phyloP scores from a whole-genome alignment of 1,284 basidiomycete species.

The Pseudozyma sp. region DNA sequence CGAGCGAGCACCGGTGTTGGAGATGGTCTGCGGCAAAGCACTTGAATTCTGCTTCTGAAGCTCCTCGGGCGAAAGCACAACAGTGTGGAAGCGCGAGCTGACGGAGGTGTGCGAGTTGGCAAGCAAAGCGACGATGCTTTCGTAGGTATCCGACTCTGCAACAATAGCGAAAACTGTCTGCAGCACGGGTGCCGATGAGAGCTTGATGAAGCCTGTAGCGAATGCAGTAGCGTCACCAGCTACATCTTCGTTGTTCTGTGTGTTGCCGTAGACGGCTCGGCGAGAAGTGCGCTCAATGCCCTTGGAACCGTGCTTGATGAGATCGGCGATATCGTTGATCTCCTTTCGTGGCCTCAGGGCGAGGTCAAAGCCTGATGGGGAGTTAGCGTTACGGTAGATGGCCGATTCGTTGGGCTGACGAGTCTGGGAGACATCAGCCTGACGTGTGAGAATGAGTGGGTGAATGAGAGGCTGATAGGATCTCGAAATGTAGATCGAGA shows the following conservation, averaged over 20 bases:
- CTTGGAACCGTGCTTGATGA: constrained; percentile 45
- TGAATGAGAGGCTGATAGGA: constrained; percentile 64
- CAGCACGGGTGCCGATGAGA: constrained; percentile 33
- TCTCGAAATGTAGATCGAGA: constrained; percentile 50
- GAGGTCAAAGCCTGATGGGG: constrained; percentile 64
- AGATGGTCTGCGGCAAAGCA: constrained; percentile 25
- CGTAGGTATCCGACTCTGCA: constrained; percentile 36
- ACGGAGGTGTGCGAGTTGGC: constrained; percentile 42
- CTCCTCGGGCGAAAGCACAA: constrained; percentile 40
- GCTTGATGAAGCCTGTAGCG: constrained; percentile 48
- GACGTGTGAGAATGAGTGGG: constrained; percentile 64
- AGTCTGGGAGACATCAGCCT: constrained; percentile 64
- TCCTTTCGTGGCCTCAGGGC: constrained; percentile 55
- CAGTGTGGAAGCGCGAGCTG: constrained; percentile 39
- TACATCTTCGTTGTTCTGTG: constrained; percentile 46
- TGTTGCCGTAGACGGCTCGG: constrained; percentile 41
- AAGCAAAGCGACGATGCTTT: constrained; percentile 45
- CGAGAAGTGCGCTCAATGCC: constrained; percentile 24
- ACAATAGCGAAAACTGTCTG: constrained; percentile 45
- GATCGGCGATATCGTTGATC: constrained; percentile 49
- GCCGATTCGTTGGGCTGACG: constrained; percentile 59
- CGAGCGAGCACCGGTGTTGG: constrained; percentile 26
- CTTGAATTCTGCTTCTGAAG: constrained; percentile 7
- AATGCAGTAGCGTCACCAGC: constrained; percentile 50
- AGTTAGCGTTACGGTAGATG: constrained; percentile 66